phyloP scores from a whole-genome alignment of 2,329 filamentous ascomycete genomes.

The Microsporum ferrugineum region DNA sequence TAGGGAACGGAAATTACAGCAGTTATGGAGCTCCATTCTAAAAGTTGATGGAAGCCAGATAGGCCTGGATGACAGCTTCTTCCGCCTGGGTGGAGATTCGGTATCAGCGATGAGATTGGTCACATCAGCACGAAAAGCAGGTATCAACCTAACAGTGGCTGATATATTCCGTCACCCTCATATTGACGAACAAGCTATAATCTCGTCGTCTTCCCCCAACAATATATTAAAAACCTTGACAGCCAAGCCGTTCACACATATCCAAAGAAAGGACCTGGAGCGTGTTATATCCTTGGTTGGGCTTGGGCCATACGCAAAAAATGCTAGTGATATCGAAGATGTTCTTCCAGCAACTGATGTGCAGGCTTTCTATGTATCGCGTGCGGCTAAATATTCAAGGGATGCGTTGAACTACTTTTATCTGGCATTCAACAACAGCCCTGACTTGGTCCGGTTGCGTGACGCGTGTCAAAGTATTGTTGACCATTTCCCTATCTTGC shows the following conservation, averaged over 20 bases:
- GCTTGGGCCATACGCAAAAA: constrained; percentile 3
- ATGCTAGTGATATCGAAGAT: not conserved
- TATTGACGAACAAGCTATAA: constrained; percentile 5
- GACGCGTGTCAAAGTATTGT: constrained; percentile 1
- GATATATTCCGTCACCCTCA: constrained; percentile 7
- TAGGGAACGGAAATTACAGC: constrained; percentile 6
- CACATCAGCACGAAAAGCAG: constrained; percentile 30
- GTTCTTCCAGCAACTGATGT: constrained; percentile 1
- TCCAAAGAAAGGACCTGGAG: constrained; percentile 5
- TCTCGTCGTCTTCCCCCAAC: constrained; percentile 21
- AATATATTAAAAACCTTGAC: constrained; percentile 13
- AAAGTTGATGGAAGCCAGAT: constrained; percentile 4
- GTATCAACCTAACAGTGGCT: constrained; percentile 13
- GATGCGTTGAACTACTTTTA: constrained; percentile 9
- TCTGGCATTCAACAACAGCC: not conserved
- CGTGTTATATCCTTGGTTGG: not conserved
- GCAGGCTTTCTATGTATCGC: not conserved
- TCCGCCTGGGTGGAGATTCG: constrained; percentile 11
- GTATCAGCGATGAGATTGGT: constrained; percentile 10
- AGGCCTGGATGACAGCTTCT: constrained; percentile 7
- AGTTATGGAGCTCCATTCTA: constrained; percentile 9
- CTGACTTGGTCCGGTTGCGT: not conserved
- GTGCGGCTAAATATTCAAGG: constrained; percentile 3
- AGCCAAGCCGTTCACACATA: constrained; percentile 2
- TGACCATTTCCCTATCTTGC: constrained; percentile 3